Percentiles rank a stretch among this genome's conserved stretches.
These are phyloP conservation scores for Zymoseptoria brevis DNA, from an alignment of 2,329 filamentous ascomycete species.

Conservation along the genomic window DNA sequence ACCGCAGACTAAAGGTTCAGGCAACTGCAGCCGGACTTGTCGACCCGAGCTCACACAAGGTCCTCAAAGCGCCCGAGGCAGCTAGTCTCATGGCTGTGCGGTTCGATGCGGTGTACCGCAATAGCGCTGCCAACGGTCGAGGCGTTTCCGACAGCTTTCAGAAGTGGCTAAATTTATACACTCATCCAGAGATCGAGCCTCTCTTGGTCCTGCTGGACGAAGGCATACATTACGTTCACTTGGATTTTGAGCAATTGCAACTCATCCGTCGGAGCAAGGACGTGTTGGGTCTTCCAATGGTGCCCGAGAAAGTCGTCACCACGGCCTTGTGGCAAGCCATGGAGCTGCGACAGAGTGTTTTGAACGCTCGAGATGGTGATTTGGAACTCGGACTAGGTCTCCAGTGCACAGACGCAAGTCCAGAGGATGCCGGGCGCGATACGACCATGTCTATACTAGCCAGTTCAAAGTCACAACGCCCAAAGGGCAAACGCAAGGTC, in stretches of 20 bases:
- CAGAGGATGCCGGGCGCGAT: conserved; percentile 14
- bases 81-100: conserved; percentile 44
- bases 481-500: conserved; percentile 41
- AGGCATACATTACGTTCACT: conserved; percentile 53
- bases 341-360: conserved; percentile 47
- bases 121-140: conserved; percentile 30
- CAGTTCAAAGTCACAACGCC: conserved; percentile 9
- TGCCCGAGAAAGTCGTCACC: conserved; percentile 48
- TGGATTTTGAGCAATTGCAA: conserved; percentile 52
- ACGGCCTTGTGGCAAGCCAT: conserved; percentile 52
- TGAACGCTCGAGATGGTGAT: conserved; percentile 45
- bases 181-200: conserved; percentile 47
- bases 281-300: conserved; percentile 46
- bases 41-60: conserved; percentile 35
- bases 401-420: conserved; percentile 30
- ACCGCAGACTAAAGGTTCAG: conserved; percentile 41
- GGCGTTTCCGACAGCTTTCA: conserved; percentile 39
- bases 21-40: conserved; percentile 43
- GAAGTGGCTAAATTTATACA: conserved; percentile 46
- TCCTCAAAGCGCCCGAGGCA: conserved; percentile 41
- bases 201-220: conserved; percentile 50
- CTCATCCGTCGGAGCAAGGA: conserved; percentile 46
- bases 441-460: conserved; percentile 24
- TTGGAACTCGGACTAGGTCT: conserved; percentile 47
- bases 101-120: conserved; percentile 46